Conservation (phyloP, 2,329 filamentous ascomycete genomes). For the Xylariaceae sp. region DNA sequence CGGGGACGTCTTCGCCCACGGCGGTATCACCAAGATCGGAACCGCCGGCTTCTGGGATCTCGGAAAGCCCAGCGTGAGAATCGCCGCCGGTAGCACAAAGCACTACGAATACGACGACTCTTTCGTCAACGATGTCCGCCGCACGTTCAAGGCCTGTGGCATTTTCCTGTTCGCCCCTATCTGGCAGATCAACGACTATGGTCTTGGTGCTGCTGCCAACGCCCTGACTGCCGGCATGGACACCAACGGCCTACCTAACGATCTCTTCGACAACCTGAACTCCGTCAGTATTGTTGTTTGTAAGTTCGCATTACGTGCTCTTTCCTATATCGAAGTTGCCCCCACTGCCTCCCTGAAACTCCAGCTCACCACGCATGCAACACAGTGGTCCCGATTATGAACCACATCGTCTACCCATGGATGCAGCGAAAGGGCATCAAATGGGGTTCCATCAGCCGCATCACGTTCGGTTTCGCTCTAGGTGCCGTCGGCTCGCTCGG, state of each 20-base stretch:
- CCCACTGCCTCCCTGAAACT: not conserved
- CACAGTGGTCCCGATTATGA: slow-evolving; percentile 38
- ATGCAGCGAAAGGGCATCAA: slow-evolving; percentile 37
- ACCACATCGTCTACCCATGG: slow-evolving; percentile 40
- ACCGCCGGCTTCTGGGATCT: slow-evolving; percentile 50
- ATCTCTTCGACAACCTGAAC: slow-evolving; percentile 44
- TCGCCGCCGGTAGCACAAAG: slow-evolving; percentile 36
- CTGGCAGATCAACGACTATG: slow-evolving; percentile 34
- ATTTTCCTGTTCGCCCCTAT: slow-evolving; percentile 45
- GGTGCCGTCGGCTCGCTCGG: slow-evolving; percentile 38
- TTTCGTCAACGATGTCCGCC: slow-evolving; percentile 60
- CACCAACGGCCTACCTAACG: slow-evolving; percentile 43
- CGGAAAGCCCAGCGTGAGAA: slow-evolving; percentile 51
- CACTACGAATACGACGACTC: slow-evolving; percentile 55
- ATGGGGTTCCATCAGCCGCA: slow-evolving; percentile 43
- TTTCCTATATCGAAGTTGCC: not conserved
- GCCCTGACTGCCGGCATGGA: slow-evolving; percentile 41
- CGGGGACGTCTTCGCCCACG: slow-evolving; percentile 35
- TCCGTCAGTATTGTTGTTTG: slow-evolving; percentile 40
- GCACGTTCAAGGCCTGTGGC: slow-evolving; percentile 53
- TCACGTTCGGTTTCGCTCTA: slow-evolving; percentile 44
- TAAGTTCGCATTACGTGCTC: slow-evolving; percentile 13
- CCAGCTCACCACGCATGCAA: slow-evolving; percentile 10
- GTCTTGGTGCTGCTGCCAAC: slow-evolving; percentile 43
- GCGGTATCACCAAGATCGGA: slow-evolving; percentile 27